Conservation (phyloP, 1,139 yeast genomes). For the Casaregolazyma suthepensis region DNA sequence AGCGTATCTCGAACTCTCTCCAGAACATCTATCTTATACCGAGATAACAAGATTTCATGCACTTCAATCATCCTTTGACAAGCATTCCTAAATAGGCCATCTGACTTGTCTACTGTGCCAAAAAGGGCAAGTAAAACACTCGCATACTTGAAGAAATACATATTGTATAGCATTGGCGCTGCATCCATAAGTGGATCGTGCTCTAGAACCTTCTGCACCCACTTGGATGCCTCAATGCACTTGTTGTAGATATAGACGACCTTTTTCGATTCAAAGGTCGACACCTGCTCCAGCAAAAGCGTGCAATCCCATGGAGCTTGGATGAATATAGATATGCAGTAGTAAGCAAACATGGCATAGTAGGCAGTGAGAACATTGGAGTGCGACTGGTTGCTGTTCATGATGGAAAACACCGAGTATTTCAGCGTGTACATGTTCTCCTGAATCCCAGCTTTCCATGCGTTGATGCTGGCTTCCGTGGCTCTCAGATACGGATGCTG, state of each 20-base stretch:
- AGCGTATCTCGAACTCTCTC: constrained; percentile 4
- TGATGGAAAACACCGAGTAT: neutral
- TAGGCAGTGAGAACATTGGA: neutral
- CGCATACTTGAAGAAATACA: constrained; percentile 3
- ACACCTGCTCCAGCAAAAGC: constrained; percentile 3
- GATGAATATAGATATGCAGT: constrained; percentile 2
- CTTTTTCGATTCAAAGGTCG: neutral
- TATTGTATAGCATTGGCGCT: constrained; percentile 3
- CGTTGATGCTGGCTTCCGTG: neutral
- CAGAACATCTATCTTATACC: constrained; percentile 1
- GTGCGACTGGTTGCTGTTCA: neutral
- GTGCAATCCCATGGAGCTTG: constrained; percentile 9
- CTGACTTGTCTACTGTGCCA: neutral
- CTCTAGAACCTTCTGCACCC: neutral
- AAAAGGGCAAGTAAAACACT: constrained; percentile 2
- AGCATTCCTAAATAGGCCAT: neutral
- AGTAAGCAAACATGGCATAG: constrained; percentile 5
- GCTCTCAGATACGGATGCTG: constrained; percentile 6
- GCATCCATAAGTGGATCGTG: constrained; percentile 4
- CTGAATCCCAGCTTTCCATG: constrained; percentile 4
- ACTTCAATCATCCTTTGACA: constrained; percentile 1
- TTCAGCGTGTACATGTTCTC: neutral
- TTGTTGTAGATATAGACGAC: neutral
- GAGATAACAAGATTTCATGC: constrained; percentile 3
- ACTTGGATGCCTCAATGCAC: neutral